These are phyloP conservation scores for Colletotrichum horii DNA, from an alignment of 2,329 filamentous ascomycete genomes.

Conservation along the genomic window DNA sequence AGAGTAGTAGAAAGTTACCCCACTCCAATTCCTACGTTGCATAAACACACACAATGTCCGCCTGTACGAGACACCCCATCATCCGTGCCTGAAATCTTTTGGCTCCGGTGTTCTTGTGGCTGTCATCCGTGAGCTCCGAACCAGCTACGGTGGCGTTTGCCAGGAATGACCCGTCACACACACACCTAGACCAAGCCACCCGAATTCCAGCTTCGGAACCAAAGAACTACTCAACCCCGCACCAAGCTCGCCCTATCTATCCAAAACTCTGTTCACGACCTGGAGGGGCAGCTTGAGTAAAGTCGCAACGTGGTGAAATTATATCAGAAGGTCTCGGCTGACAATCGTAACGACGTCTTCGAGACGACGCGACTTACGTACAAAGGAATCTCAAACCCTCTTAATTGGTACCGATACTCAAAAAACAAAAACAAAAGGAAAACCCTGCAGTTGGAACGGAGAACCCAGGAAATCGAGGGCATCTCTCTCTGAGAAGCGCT, in stretches of 20 bases:
- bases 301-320: constrained; percentile 9
- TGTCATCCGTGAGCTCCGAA: constrained; percentile 14
- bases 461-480: not conserved
- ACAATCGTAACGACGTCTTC: not conserved
- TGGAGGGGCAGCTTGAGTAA: not conserved
- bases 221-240: not conserved
- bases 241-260: not conserved
- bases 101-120: not conserved
- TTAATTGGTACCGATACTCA: not conserved
- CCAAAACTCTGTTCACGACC: not conserved
- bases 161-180: not conserved
- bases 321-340: not conserved
- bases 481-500: not conserved
- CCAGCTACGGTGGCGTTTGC: not conserved
- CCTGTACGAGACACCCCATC: not conserved
- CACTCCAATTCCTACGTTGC: not conserved
- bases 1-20: constrained; percentile 8
- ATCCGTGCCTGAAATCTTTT: not conserved
- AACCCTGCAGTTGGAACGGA: not conserved
- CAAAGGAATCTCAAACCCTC: not conserved
- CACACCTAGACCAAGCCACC: not conserved
- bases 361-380: not conserved
- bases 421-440: not conserved
- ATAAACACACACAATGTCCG: not conserved
- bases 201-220: not conserved